phyloP scores from a whole-genome alignment of 2,329 filamentous ascomycete species.

The Tolypocladium ovalisporum region DNA sequence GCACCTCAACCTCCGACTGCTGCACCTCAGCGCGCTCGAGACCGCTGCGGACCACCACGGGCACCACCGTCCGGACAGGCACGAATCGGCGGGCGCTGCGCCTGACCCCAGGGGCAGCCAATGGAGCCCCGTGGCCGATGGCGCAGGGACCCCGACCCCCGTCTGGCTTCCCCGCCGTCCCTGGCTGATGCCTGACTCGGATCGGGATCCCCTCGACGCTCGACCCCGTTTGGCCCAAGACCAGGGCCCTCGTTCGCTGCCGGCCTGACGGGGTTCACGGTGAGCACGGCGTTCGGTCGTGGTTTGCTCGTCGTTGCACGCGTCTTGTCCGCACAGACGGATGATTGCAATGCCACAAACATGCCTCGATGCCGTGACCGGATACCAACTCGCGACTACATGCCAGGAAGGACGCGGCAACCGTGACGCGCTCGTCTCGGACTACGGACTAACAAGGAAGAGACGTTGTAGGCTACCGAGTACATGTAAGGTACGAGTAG shows the following conservation, averaged over 20 bases:
- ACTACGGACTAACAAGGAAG: background rate
- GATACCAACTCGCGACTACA: background rate
- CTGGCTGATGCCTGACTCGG: background rate
- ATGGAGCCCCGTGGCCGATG: background rate
- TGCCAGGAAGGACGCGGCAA: no score
- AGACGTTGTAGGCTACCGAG: background rate
- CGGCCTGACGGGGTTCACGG: background rate
- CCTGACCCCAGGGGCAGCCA: background rate
- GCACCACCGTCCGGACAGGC: no score
- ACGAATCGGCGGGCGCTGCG: background rate
- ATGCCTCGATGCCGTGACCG: background rate
- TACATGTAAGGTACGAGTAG: background rate
- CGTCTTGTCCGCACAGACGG: no score
- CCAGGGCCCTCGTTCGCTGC: background rate
- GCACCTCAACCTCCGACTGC: background rate
- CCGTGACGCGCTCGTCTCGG: no score
- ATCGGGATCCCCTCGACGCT: background rate
- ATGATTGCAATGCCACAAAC: background rate
- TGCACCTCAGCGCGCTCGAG: background rate
- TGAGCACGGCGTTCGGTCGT: no score
- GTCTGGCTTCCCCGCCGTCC: background rate
- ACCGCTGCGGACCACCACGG: background rate
- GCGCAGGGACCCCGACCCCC: background rate
- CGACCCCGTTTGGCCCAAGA: background rate
- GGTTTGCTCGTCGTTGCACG: no score